Percentiles rank a stretch among this genome's conserved stretches.
Evolutionary conservation across 257 asterid genomes (phyloP).

Genomic region (Nicotiana knightiana): DNA sequence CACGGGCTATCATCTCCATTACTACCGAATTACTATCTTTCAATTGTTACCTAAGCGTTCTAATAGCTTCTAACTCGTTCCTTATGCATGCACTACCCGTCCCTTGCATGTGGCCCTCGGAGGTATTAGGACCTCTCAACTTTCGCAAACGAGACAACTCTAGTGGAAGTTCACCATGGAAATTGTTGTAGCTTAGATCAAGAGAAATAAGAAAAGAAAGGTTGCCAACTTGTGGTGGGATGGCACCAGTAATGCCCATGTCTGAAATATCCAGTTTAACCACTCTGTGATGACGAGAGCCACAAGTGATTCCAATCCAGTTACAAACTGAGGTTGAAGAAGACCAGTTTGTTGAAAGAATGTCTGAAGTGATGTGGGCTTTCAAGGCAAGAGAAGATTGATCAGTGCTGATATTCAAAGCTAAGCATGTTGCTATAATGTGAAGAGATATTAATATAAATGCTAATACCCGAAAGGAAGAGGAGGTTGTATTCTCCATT

Average conservation of each 20-base stretch:
- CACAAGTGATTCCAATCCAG: slow-evolving; percentile 30
- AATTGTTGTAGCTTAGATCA: slow-evolving; percentile 17
- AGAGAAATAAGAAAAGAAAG: slow-evolving; percentile 31
- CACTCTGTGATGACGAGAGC: slow-evolving; percentile 19
- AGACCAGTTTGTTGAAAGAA: slow-evolving; percentile 21
- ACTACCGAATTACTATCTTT: too few relatives aligned
- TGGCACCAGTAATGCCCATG: slow-evolving; percentile 18
- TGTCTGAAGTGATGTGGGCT: background rate
- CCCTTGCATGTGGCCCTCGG: too few relatives aligned
- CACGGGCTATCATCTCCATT: too few relatives aligned
- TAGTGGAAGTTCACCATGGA: slow-evolving; percentile 17
- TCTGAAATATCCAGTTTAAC: slow-evolving; percentile 11
- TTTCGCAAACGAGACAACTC: slow-evolving; percentile 14
- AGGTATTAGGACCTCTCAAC: too few relatives aligned
- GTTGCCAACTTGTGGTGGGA: slow-evolving; percentile 35
- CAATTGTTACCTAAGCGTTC: too few relatives aligned
- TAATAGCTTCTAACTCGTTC: too few relatives aligned
- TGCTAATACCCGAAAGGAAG: background rate
- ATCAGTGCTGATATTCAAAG: slow-evolving; percentile 20
- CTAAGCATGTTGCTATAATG: background rate
- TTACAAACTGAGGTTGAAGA: slow-evolving; percentile 6
- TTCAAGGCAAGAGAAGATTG: slow-evolving; percentile 21
- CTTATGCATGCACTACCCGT: too few relatives aligned
- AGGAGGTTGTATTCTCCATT: background rate
- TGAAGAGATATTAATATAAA: background rate